phyloP scores from a whole-genome alignment of 495 filamentous ascomycete genomes.

The Penicillium nucicola region DNA sequence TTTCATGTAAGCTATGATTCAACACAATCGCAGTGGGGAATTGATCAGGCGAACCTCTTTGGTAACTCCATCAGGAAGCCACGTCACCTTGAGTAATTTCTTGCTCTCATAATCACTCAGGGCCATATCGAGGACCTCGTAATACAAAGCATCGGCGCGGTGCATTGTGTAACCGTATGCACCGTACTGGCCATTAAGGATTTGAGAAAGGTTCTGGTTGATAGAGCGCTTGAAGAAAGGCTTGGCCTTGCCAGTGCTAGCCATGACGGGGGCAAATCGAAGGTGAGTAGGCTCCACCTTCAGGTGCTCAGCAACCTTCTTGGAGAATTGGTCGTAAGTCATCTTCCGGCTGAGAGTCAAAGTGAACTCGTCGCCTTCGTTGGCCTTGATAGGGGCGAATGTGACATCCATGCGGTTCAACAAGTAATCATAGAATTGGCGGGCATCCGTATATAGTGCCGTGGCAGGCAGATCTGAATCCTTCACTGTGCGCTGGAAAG shows the following conservation, averaged over 20 bases:
- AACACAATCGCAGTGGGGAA: neutral
- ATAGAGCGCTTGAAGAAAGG: slow-evolving; percentile 67
- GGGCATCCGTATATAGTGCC: slow-evolving; percentile 60
- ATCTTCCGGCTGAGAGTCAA: slow-evolving; percentile 81
- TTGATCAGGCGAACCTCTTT: slow-evolving; percentile 67
- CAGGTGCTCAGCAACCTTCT: slow-evolving; percentile 80
- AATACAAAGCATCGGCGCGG: slow-evolving; percentile 74
- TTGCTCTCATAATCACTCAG: slow-evolving; percentile 89
- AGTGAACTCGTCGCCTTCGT: slow-evolving; percentile 57
- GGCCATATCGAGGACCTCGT: slow-evolving; percentile 90
- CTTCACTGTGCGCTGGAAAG: slow-evolving; percentile 71
- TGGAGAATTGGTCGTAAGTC: slow-evolving; percentile 82
- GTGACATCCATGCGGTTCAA: slow-evolving; percentile 72
- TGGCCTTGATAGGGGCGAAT: slow-evolving; percentile 38
- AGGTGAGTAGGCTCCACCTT: slow-evolving; percentile 80
- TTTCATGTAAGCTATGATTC: slow-evolving; percentile 16
- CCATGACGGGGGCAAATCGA: slow-evolving; percentile 81
- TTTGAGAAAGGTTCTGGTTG: slow-evolving; percentile 61
- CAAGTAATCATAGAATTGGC: slow-evolving; percentile 89
- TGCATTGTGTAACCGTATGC: slow-evolving; percentile 64
- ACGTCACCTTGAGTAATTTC: slow-evolving; percentile 75
- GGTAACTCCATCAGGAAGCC: slow-evolving; percentile 82
- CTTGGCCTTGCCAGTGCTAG: slow-evolving; percentile 69
- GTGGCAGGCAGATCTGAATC: slow-evolving; percentile 56
- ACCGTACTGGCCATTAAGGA: slow-evolving; percentile 65